Evolutionary conservation across 1,284 basidiomycete species (phyloP), one percentile per base, ranked within the genome.

Genomic region (Puccinia sorghi): DNA sequence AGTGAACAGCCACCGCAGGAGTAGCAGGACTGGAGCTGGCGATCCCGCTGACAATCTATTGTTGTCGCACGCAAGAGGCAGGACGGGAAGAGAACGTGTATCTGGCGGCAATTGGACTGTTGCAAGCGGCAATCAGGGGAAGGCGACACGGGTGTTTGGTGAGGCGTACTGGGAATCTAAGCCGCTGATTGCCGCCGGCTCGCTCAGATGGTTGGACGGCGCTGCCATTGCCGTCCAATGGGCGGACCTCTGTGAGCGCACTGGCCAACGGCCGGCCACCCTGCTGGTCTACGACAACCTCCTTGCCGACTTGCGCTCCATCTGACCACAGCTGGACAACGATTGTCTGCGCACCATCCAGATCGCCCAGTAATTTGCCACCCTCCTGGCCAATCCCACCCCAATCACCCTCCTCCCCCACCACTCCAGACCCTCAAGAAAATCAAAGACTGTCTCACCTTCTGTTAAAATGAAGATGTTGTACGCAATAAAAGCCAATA

Each of bases 381-480:
- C n/a, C n/a, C n/a, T n/a, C n/a, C n/a, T n/a, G n/a, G n/a, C n/a
- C n/a, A n/a, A n/a, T n/a, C n/a, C n/a, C n/a, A n/a, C n/a, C n/a
- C n/a, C n/a, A n/a, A n/a, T n/a, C n/a, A n/a, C n/a, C n/a, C n/a
- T n/a, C n/a, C 41, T 25, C 22, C 20, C 1, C 48, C 13, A 8
- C 7, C 9, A 5, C 39, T 37, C 22, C 1, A 2, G 20, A 37
- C 22, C 17, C n/a, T 3, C 4, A 69, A 15, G 15, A 50, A 52
- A 25, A 52, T 69, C 32, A 46, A 69, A n/a, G 48, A 69, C 13
- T 69, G 25, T 32, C 48, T 69, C 46, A 27, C 22, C 2, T 69
- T 69, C 41, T 50, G n/a, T n/a, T n/a, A n/a, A n/a, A n/a, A n/a
- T n/a, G n/a, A n/a, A n/a, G n/a, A n/a, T n/a, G n/a, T n/a, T n/a